phyloP scores from a whole-genome alignment of 768 basidiomycete species.

The Lactifluus piperatus region DNA sequence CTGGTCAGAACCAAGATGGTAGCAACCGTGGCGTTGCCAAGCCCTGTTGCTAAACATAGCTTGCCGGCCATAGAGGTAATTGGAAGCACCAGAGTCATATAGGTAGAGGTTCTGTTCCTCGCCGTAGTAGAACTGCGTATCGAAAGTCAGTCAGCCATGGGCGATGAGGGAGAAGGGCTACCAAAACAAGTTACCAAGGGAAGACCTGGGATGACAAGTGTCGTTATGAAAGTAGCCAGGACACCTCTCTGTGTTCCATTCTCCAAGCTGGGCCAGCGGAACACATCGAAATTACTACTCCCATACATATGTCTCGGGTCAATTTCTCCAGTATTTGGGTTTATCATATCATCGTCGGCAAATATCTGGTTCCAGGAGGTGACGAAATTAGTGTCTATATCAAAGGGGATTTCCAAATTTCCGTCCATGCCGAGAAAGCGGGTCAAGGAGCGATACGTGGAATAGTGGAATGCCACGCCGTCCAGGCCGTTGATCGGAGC shows the following conservation, averaged over 20 bases:
- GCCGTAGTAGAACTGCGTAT: conserved; percentile 67
- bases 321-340: conserved; percentile 49
- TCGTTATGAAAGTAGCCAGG: conserved; percentile 70
- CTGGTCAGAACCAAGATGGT: conserved; percentile 79
- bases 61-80: conserved; percentile 93
- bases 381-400: conserved; percentile 74
- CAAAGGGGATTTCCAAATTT: conserved; percentile 84
- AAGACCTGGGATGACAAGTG: conserved; percentile 81
- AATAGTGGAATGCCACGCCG: conserved; percentile 86
- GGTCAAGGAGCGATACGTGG: conserved; percentile 76
- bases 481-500: conserved; percentile 57
- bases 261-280: conserved; percentile 84
- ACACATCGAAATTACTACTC: conserved; percentile 88
- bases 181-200: conserved; percentile 45
- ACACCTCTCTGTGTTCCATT: conserved; percentile 74
- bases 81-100: conserved; percentile 76
- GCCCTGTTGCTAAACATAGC: conserved; percentile 78
- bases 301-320: conserved; percentile 90
- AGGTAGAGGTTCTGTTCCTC: conserved; percentile 90
- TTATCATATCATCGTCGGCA: conserved; percentile 79
- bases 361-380: conserved; percentile 91
- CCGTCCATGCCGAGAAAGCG: conserved; percentile 96
- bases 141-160: conserved; percentile 16
- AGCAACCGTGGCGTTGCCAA: conserved; percentile 93
- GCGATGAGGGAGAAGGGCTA: not conserved